Evolutionary conservation across 2,329 filamentous ascomycete genomes (phyloP).

Genomic region (Fusarium sp.): DNA sequence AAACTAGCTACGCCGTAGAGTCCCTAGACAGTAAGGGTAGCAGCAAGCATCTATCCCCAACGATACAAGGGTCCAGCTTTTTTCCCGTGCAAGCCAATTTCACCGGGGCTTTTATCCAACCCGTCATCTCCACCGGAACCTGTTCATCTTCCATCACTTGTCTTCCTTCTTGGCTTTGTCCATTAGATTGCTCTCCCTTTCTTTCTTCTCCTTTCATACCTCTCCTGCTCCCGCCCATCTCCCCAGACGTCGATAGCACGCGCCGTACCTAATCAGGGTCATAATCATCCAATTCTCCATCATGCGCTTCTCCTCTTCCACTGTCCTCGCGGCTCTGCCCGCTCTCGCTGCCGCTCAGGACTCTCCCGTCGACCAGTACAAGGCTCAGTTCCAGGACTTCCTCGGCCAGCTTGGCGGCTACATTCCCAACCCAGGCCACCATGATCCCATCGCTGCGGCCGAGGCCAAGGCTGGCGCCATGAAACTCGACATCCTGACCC

Average conservation of each 20-base stretch:
- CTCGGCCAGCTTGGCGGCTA: conserved; percentile 69
- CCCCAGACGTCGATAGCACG: conserved; percentile 5
- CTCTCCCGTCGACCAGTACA: conserved; percentile 66
- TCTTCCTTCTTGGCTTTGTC: conserved; percentile 15
- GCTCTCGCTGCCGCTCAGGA: conserved; percentile 66
- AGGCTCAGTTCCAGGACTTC: conserved; percentile 73
- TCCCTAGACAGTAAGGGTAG: background rate
- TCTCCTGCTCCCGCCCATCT: conserved; percentile 9
- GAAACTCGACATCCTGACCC: conserved; percentile 66
- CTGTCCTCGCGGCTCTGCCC: conserved; percentile 66
- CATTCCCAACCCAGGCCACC: conserved; percentile 61
- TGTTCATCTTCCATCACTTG: conserved; percentile 34
- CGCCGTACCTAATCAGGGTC: conserved; percentile 7
- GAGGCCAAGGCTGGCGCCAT: conserved; percentile 55
- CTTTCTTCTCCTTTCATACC: conserved; percentile 14
- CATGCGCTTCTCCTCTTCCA: conserved; percentile 70
- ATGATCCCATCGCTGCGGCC: conserved; percentile 56
- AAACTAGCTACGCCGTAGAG: background rate
- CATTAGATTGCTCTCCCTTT: conserved; percentile 17
- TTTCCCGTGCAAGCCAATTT: conserved; percentile 41
- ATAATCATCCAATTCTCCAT: conserved; percentile 38
- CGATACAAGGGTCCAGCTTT: conserved; percentile 42
- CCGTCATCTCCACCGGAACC: conserved; percentile 40
- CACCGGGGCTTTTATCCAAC: conserved; percentile 36
- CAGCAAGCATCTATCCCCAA: conserved; percentile 36